Evolutionary conservation across 2,329 filamentous ascomycete species (phyloP), one percentile per base, ranked within the genome.

Genomic region (Emydomyces testavorans): DNA sequence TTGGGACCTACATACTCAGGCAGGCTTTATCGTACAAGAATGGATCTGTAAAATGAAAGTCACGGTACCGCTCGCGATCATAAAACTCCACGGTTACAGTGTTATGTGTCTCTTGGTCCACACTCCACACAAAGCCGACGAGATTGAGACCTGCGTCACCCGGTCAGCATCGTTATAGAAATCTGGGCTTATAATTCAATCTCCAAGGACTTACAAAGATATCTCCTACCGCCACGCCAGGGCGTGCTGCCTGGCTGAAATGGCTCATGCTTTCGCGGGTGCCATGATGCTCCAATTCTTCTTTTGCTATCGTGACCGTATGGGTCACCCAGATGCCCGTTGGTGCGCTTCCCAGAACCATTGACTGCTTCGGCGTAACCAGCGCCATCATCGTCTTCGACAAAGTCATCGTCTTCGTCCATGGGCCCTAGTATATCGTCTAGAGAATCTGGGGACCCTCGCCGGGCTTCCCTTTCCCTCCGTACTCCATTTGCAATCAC

Each of bases 21-120:
- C 90, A 96, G 16, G 92, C 90, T 65, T 94, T 95, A 68, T 98
- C 92, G 66, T 96, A 96, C 3, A 88, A 74, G 62, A 88, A 95
- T 0, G 88, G 90, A 62, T 98, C 92, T 10, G 89, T 96, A 63
- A 98, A 96, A 69, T 96, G 92, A 59, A 95, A 95, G 63, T 96
- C 88, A 40, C 90, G 78, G 62, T 94, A 84, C 50, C 84, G 81
- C 56, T 94, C 88, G 50, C 88, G 83, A 64, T 98, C 93, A 63
- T 96, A 95, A 63, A 98, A 98, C 59, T 96, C 92, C 1, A 96
- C 89, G 0, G 89, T 95, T 8, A 98, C 82, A 1, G 92, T 98
- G 62, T 96, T 80, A 57, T 90, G 83, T 0, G 83, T 85, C 60
- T 95, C 89, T 65, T 98, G 92, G 57, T 94, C 85, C 15, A 98